Evolutionary conservation across 768 basidiomycete species (phyloP).

Genomic region (Phlegmacium glaucopus): DNA sequence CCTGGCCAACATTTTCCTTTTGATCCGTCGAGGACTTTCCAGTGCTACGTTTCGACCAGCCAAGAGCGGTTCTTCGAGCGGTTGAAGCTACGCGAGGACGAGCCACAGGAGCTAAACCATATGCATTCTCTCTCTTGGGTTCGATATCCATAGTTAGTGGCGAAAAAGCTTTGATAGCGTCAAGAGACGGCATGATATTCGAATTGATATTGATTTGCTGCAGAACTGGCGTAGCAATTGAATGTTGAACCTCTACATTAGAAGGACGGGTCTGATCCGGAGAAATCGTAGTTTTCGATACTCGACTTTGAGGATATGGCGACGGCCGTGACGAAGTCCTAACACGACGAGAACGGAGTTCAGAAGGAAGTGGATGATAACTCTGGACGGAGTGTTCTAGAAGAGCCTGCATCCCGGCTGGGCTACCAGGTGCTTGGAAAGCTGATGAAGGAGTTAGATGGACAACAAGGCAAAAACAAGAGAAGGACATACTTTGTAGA

Average conservation of each 20-base stretch:
- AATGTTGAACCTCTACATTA: slow-evolving; percentile 12
- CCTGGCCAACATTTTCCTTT: slow-evolving; percentile 49
- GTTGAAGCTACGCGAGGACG: slow-evolving; percentile 54
- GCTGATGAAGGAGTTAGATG: slow-evolving; percentile 36
- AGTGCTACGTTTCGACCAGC: slow-evolving; percentile 61
- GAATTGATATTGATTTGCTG: slow-evolving; percentile 41
- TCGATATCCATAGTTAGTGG: slow-evolving; percentile 35
- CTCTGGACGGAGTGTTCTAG: slow-evolving; percentile 70
- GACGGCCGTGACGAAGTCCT: slow-evolving; percentile 70
- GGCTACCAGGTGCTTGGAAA: slow-evolving; percentile 66
- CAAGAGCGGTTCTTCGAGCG: slow-evolving; percentile 54
- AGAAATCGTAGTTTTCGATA: slow-evolving; percentile 42
- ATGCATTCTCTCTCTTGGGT: slow-evolving; percentile 35
- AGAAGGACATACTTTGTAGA: slow-evolving; percentile 56
- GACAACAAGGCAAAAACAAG: neutral
- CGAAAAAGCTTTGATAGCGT: slow-evolving; percentile 40
- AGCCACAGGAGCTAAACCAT: slow-evolving; percentile 30
- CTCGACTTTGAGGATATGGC: slow-evolving; percentile 61
- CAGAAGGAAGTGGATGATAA: slow-evolving; percentile 71
- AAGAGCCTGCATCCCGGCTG: slow-evolving; percentile 66
- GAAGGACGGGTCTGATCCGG: slow-evolving; percentile 34
- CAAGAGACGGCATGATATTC: slow-evolving; percentile 38
- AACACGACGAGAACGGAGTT: slow-evolving; percentile 57
- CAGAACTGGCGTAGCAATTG: slow-evolving; percentile 25
- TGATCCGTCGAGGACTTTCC: slow-evolving; percentile 50